Evolutionary conservation across 169 alveolate genomes (phyloP), one percentile per base, ranked within the genome.

Genomic region (Plasmodium vinckei): DNA sequence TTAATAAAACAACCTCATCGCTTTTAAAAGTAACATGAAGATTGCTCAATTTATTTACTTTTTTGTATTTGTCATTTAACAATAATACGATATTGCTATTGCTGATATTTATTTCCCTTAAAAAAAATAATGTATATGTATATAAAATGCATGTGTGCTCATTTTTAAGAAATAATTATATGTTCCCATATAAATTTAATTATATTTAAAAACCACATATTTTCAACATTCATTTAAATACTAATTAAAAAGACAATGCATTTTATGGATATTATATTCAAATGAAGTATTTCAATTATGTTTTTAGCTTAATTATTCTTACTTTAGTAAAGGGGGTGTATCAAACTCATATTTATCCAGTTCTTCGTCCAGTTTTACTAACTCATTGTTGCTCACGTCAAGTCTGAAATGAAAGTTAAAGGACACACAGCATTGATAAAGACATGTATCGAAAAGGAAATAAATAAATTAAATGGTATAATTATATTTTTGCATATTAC

Each of bases 321-420:
- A 79, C 89, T 79, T 79, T 42, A 79, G 68, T 65, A 54, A 13
- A 17, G 89, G 89, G 59, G 68, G 56, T 46, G 49, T 39, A 12
- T 65, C 72, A 33, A 79, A 79, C 25, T 56, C 60, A 60, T 13
- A 79, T 25, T 51, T 65, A 47, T 79, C 89, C 46, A 79, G 65
- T 21, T 79, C 82, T 54, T 79, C 84, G 47, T 79, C 63, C 19
- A 67, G 4, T 19, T 79, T 57, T 57, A 71, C 60, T 70, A 79
- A 70, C 9, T 15, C 47, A 19, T 79, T 79, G 59, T 59, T 79
- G 53, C 89, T 79, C 5, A 79, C 89, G 68, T 79, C 89, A 49
- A 79, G 75, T 33, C 89, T 79, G 60, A 44, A 59, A 17, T 23
- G 15, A 39, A 49, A 64, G 23, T 63, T 77, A 75, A 15, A 75